Base-by-base conservation (phyloP, 441 rosid genomes). In the Mallotus repandus region DNA sequence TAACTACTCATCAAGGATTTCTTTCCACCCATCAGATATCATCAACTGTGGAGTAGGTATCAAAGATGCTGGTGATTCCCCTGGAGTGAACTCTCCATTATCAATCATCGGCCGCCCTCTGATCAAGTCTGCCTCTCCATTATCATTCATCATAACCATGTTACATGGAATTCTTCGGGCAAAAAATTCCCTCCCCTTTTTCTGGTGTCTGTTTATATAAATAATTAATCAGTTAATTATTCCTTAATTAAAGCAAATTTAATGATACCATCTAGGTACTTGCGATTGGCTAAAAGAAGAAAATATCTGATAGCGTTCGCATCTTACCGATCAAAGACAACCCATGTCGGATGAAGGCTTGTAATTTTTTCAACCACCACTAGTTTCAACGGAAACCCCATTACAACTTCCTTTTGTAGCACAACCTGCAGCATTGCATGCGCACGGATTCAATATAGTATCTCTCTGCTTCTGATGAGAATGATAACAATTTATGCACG, bases 291-390 rank as follows among this genome's bases (percentile, higher is more conserved):
- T 38, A 6, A 38, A 29, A 29, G 32, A 29, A 29, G 32, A 29
- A 29, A 29, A 29, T 2, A 38, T 38, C 41, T 38, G 41, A 38
- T 4, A 38, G 41, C 7, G 41, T 45, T 9, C 13, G 7, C 49
- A 45, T 53, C 22, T 50, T 63, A 82, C 87, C 81, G 77, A 32
- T 84, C 87, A 41, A 86, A 83, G 15, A 86, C 78, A 7, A 84
- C 91, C 86, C 91, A 80, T 61, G 86, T 74, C 3, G 88, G 81
- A 5, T 82, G 83, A 54, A 83, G 87, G 78, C 77, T 83, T 13
- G 81, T 57, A 69, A 83, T 78, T 66, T 78, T 83, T 76, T 81
- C 84, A 1, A 67, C 79, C 48, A 83, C 75, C 13, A 77, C 58
- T 19, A 66, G 60, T 64, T 70, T 78, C 16, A 67, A 48, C 0